A percentile compares a stretch with the other conserved stretches of the same genome.
phyloP scores from a whole-genome alignment of 2,329 filamentous ascomycete genomes.

The Claviceps sp. region DNA sequence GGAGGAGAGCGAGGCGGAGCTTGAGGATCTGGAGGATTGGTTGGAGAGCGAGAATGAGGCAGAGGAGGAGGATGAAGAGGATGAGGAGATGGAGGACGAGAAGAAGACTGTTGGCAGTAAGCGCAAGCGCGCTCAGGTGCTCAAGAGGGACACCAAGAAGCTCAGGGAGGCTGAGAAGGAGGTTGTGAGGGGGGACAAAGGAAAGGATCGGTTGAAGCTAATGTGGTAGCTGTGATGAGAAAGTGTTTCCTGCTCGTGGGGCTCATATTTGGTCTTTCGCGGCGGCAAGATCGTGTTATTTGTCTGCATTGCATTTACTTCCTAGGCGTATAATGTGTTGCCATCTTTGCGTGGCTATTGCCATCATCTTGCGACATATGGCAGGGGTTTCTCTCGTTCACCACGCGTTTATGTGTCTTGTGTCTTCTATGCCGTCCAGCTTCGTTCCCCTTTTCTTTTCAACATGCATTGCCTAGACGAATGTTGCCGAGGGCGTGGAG shows the following conservation, averaged over 20 bases:
- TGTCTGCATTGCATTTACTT: no score
- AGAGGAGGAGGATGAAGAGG: slow-evolving; percentile 44
- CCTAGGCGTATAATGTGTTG: no score
- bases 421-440: no score
- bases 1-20: slow-evolving; percentile 68
- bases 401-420: no score
- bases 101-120: slow-evolving; percentile 42
- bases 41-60: slow-evolving; percentile 57
- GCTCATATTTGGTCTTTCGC: neutral
- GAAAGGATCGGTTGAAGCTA: slow-evolving; percentile 42
- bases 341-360: no score
- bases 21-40: slow-evolving; percentile 84
- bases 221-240: slow-evolving; percentile 20
- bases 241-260: neutral
- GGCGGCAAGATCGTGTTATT: no score
- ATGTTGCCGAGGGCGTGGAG: no score
- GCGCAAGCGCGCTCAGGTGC: slow-evolving; percentile 36
- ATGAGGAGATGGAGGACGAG: slow-evolving; percentile 45
- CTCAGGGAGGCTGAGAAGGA: slow-evolving; percentile 50
- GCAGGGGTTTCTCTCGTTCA: no score
- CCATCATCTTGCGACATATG: no score
- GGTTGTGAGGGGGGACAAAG: slow-evolving; percentile 54
- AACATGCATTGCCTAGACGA: no score
- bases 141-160: slow-evolving; percentile 33
- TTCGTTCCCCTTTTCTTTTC: no score